These are phyloP conservation scores for Pleurotus tuber-regium DNA, from an alignment of 768 basidiomycete species.

Conservation along the genomic window DNA sequence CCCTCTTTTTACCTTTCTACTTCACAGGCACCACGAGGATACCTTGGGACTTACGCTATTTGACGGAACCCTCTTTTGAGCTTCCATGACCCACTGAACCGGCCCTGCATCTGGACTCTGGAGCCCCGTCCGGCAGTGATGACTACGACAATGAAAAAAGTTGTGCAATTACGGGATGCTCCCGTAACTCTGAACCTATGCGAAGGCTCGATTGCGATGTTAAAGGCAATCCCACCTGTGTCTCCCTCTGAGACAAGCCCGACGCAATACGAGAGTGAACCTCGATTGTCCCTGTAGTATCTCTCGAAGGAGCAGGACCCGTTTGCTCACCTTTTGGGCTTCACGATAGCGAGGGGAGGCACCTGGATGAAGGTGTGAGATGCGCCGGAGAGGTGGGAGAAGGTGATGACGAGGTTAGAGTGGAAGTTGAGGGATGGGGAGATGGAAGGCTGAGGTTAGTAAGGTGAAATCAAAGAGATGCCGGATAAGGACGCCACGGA, in stretches of 20 bases:
- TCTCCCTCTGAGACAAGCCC: conserved; percentile 55
- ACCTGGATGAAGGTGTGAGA: conserved; percentile 48
- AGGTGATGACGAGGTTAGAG: conserved; percentile 55
- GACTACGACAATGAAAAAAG: conserved; percentile 62
- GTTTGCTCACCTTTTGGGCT: conserved; percentile 56
- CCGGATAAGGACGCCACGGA: conserved; percentile 22
- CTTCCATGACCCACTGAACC: conserved; percentile 61
- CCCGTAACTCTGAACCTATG: not conserved
- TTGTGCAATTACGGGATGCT: conserved; percentile 23
- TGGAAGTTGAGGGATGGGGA: conserved; percentile 42
- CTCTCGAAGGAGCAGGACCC: conserved; percentile 48
- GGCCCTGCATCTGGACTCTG: conserved; percentile 79
- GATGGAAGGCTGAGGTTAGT: conserved; percentile 29
- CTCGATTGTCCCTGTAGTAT: conserved; percentile 47
- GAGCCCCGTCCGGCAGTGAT: conserved; percentile 76
- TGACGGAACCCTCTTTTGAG: conserved; percentile 66
- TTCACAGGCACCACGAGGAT: conserved; percentile 52
- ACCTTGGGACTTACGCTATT: conserved; percentile 62
- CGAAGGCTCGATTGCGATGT: conserved; percentile 31
- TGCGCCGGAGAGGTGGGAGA: conserved; percentile 57
- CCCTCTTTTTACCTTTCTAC: not conserved
- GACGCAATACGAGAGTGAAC: conserved; percentile 58
- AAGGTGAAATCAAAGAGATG: conserved; percentile 25
- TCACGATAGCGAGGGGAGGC: conserved; percentile 48
- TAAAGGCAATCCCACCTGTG: conserved; percentile 45